Evolutionary conservation across 108 stramenopile genomes (phyloP).

Genomic region (Asterionellopsis glacialis): DNA sequence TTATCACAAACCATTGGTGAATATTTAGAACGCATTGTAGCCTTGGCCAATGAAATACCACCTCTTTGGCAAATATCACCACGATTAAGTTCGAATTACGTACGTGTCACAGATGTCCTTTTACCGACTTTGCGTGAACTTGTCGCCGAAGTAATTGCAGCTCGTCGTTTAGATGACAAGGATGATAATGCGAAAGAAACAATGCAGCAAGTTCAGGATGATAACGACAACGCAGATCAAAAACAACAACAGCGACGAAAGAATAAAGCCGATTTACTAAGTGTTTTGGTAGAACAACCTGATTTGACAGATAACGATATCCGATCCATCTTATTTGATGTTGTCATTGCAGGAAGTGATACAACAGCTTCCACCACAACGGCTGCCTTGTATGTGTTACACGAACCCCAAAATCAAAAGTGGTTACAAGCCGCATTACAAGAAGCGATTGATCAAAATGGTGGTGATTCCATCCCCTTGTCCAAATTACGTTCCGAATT

Average conservation of each 20-base stretch:
- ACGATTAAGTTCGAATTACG: slow-evolving; percentile 11
- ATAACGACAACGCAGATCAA: no score
- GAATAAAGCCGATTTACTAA: slow-evolving; percentile 6
- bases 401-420: slow-evolving; percentile 7
- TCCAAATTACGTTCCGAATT: not conserved
- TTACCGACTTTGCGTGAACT: slow-evolving; percentile 7
- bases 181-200: no score
- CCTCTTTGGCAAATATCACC: slow-evolving; percentile 19
- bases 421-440: slow-evolving; percentile 2
- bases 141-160: slow-evolving; percentile 11
- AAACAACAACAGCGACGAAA: not conserved
- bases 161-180: not conserved
- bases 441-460: slow-evolving; percentile 4
- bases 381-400: slow-evolving; percentile 4
- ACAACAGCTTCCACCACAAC: slow-evolving; percentile 13
- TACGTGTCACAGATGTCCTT: slow-evolving; percentile 16
- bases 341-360: slow-evolving; percentile 13
- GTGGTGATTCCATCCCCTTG: slow-evolving; percentile 3
- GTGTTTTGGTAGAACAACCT: slow-evolving; percentile 8
- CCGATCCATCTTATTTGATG: slow-evolving; percentile 17
- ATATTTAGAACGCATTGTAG: slow-evolving; percentile 20
- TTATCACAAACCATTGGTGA: slow-evolving; percentile 10
- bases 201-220: no score
- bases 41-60: slow-evolving; percentile 20
- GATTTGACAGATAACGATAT: slow-evolving; percentile 10